These are phyloP conservation scores for Citrus maxima DNA, from an alignment of 345 rosid species.

Conservation along the genomic window DNA sequence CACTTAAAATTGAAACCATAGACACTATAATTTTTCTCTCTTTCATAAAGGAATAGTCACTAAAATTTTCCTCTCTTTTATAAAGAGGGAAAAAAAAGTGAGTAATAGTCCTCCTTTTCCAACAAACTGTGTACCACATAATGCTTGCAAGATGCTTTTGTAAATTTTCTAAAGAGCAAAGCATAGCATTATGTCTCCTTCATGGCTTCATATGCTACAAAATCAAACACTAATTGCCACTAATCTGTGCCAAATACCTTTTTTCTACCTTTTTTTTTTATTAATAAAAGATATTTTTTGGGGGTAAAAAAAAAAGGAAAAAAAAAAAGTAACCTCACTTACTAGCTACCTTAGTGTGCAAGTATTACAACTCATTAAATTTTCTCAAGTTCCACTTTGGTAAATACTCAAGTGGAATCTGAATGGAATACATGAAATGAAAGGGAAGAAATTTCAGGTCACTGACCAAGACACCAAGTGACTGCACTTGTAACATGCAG, in stretches of 20 bases:
- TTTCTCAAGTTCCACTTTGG: neutral
- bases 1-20: too few species aligned
- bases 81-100: neutral
- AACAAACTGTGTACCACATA: neutral
- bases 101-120: neutral
- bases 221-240: neutral
- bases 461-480: neutral
- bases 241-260: neutral
- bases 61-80: neutral
- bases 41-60: neutral
- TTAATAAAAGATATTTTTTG: too few species aligned
- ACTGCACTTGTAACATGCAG: neutral
- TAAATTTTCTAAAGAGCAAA: neutral
- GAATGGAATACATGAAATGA: neutral
- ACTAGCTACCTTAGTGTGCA: neutral
- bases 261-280: neutral
- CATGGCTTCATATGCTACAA: neutral
- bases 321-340: neutral
- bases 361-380: neutral
- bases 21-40: too few species aligned
- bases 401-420: neutral
- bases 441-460: neutral
- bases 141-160: neutral
- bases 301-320: neutral
- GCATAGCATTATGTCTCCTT: neutral